phyloP scores from a whole-genome alignment of 257 asterid species.

The Cruciata laevipes region DNA sequence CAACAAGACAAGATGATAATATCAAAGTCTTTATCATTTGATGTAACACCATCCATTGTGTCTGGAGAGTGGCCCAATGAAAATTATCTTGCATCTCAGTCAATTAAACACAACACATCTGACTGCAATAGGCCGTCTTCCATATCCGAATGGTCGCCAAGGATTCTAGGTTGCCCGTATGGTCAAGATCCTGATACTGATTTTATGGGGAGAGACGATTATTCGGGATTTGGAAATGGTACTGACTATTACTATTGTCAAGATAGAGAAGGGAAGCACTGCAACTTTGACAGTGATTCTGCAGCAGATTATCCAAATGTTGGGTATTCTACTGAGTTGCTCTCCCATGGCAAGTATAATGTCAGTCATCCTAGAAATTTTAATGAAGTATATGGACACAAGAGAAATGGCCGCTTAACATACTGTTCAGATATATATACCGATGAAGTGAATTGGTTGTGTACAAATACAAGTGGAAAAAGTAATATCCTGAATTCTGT shows the following conservation, averaged over 20 bases:
- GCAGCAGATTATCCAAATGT: constrained; percentile 25
- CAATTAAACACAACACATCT: constrained; percentile 21
- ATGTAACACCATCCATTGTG: constrained; percentile 24
- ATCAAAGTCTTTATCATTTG: constrained; percentile 23
- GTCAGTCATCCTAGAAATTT: constrained; percentile 22
- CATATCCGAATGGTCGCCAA: constrained; percentile 36
- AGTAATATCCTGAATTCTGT: constrained; percentile 23
- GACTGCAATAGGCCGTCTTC: constrained; percentile 29
- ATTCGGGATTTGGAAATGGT: constrained; percentile 22
- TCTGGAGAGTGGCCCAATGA: constrained; percentile 19
- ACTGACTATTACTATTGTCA: constrained; percentile 21
- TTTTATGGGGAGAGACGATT: constrained; percentile 21
- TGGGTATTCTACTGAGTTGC: constrained; percentile 25
- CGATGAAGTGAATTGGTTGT: constrained; percentile 31
- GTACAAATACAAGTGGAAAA: constrained; percentile 23
- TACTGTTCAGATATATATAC: constrained; percentile 28
- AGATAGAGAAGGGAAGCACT: constrained; percentile 28
- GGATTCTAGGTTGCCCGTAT: constrained; percentile 22
- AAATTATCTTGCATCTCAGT: constrained; percentile 19
- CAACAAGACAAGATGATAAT: constrained; percentile 25
- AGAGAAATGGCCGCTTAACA: constrained; percentile 27
- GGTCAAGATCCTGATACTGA: constrained; percentile 26
- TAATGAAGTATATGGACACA: constrained; percentile 23
- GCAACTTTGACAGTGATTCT: constrained; percentile 16
- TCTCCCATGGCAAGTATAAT: constrained; percentile 24